Evolutionary conservation across 2,329 filamentous ascomycete species (phyloP).

Genomic region (Calonectria leucothoes): DNA sequence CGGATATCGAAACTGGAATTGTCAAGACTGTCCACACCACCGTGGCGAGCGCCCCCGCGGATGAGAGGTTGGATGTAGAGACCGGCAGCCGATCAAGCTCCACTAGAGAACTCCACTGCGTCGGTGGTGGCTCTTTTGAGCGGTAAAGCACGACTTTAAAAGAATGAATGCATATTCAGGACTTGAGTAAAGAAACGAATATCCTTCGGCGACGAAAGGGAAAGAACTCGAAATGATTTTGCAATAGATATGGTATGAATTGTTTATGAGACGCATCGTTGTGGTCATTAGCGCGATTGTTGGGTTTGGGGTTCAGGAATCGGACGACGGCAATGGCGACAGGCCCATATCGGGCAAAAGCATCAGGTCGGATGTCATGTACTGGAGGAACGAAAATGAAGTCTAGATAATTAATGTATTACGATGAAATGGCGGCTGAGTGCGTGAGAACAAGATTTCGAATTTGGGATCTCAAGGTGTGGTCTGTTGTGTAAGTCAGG

Average conservation of each 20-base stretch:
- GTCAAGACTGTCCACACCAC: constrained; percentile 36
- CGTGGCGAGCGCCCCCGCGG: constrained; percentile 15
- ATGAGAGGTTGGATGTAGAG: constrained; percentile 3
- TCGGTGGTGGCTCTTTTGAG: background rate
- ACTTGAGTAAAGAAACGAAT: background rate
- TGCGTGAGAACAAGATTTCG: background rate
- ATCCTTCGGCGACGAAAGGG: background rate
- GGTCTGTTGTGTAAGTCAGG: background rate
- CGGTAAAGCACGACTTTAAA: too few species aligned
- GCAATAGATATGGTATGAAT: background rate
- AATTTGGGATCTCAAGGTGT: background rate
- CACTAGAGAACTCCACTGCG: constrained; percentile 24
- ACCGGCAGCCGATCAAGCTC: constrained; percentile 30
- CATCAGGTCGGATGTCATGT: background rate
- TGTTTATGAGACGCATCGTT: background rate
- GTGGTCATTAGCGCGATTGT: background rate
- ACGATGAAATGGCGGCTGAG: background rate
- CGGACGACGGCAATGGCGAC: background rate
- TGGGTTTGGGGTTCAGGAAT: background rate
- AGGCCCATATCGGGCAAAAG: too few species aligned
- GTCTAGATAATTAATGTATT: background rate
- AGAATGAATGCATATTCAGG: background rate
- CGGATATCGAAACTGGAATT: constrained; percentile 18
- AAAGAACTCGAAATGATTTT: background rate
- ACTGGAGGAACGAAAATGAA: background rate